A percentile compares a stretch with the other conserved stretches of the same genome.
phyloP scores from a whole-genome alignment of 1,139 yeast species.

The Diutina sp. region DNA sequence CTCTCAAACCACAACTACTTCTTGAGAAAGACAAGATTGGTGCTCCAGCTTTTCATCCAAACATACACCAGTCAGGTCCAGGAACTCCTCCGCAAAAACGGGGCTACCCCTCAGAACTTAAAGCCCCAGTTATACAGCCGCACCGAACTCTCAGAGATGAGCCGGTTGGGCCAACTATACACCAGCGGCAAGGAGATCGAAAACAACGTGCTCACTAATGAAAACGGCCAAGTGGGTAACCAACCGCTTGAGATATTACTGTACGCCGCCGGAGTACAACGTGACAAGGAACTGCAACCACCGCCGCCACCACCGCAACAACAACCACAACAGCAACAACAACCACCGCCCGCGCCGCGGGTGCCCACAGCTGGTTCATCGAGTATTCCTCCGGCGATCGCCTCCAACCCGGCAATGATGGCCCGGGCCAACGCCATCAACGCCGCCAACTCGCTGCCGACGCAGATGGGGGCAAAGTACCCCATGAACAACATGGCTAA shows the following conservation, averaged over 20 bases:
- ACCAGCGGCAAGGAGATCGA: not conserved
- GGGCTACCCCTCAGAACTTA: conserved; percentile 15
- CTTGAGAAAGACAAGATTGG: conserved; percentile 39
- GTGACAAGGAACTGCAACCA: not conserved
- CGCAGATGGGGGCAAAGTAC: not conserved
- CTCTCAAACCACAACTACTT: conserved; percentile 35
- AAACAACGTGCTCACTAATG: not conserved
- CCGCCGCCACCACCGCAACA: not conserved
- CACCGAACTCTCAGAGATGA: not conserved
- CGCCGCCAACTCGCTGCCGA: not conserved
- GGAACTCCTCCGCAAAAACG: conserved; percentile 16
- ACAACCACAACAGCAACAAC: not conserved
- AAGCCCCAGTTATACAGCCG: conserved; percentile 3
- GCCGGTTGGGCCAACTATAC: not conserved
- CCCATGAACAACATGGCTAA: not conserved
- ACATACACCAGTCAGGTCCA: conserved; percentile 45
- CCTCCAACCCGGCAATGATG: not conserved
- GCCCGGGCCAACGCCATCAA: not conserved
- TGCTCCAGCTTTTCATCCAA: conserved; percentile 44
- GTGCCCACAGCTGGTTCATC: not conserved
- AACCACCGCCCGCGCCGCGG: not conserved
- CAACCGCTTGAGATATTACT: not conserved
- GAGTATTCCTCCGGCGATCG: not conserved
- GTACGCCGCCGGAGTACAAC: not conserved
- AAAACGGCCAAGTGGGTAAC: not conserved